Conservation (phyloP, 1,139 yeast species). For the Yamadazyma friedrichii region DNA sequence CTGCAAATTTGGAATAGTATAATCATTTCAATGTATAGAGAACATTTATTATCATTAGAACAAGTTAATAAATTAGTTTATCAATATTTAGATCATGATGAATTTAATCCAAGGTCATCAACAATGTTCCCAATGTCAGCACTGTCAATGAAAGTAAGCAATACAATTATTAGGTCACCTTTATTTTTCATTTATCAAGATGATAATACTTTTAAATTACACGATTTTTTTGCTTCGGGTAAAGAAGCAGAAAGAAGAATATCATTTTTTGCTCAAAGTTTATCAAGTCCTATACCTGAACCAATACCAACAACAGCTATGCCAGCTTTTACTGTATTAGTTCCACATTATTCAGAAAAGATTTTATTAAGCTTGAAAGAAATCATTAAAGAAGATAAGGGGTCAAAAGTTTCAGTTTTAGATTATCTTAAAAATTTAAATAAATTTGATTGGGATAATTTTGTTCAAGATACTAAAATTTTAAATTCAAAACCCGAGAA, state of each 20-base stretch:
- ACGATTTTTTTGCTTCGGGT: constrained; percentile 49
- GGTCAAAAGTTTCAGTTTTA: constrained; percentile 62
- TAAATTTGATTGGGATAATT: constrained; percentile 73
- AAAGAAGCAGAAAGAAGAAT: constrained; percentile 81
- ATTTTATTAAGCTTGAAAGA: constrained; percentile 65
- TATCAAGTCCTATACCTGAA: constrained; percentile 75
- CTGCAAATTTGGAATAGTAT: constrained; percentile 83
- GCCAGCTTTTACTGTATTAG: constrained; percentile 79
- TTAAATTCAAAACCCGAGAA: constrained; percentile 19
- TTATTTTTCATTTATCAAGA: constrained; percentile 74
- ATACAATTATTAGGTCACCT: constrained; percentile 52
- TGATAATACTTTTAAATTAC: constrained; percentile 41
- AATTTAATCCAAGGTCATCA: constrained; percentile 21
- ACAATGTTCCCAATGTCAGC: background rate
- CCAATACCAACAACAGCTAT: constrained; percentile 69
- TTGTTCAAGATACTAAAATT: constrained; percentile 63
- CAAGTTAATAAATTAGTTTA: constrained; percentile 57
- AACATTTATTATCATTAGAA: constrained; percentile 72
- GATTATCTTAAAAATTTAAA: constrained; percentile 74
- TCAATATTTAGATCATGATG: constrained; percentile 17
- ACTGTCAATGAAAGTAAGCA: constrained; percentile 13
- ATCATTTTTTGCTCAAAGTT: constrained; percentile 84
- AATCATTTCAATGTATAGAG: constrained; percentile 71
- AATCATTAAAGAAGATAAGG: constrained; percentile 58
- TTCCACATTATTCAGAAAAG: constrained; percentile 86